Base-by-base conservation (phyloP, 2,329 filamentous ascomycete species). In the Knoxdaviesia proteae region DNA sequence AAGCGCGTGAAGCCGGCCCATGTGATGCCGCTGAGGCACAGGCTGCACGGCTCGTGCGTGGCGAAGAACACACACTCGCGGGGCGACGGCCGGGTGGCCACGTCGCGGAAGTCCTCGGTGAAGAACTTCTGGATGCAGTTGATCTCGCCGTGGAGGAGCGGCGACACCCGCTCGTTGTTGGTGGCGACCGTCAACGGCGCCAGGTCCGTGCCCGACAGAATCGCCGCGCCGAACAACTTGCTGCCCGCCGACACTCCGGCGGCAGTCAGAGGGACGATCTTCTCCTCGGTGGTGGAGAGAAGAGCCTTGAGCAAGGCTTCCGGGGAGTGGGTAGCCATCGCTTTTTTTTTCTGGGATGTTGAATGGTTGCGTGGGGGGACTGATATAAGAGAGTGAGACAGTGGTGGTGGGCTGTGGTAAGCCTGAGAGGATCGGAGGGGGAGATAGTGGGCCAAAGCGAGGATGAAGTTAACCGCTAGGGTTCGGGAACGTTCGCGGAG, bases 111-210 rank as follows among this genome's bases (percentile, higher is more conserved):
- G 20, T 51, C 50, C 1, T 52, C 51, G 0, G 60, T 59, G 55
- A 70, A 74, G 57, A 74, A 74, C 33, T 64, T 55, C 49, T 72
- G 68, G 54, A 74, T 72, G 58, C 69, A 74, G 53, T 72, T 69
- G 53, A 74, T 71, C 49, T 74, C 70, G 46, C 69, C 70, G 52
- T 74, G 70, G 6, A 74, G 59, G 4, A 74, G 59, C 2, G 70
- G 70, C 5, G 69, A 73, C 1, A 52, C 53, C 7, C 60, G 60
- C 52, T 74, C 69, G 53, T 73, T 65, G 58, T 74, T 74, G 39
- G 68, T 73, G 7, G 68, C 61, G 5, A 68, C 62, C 0, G 65
- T 68, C 9, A 67, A 53, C 3, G 64, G 58, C 0, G 48, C 38
- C 5, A 73, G 61, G 10, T 51, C 52, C 2, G 53, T 40, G 1